Conservation (phyloP, 495 filamentous ascomycete species). For the Antarctomyces pellizariae region DNA sequence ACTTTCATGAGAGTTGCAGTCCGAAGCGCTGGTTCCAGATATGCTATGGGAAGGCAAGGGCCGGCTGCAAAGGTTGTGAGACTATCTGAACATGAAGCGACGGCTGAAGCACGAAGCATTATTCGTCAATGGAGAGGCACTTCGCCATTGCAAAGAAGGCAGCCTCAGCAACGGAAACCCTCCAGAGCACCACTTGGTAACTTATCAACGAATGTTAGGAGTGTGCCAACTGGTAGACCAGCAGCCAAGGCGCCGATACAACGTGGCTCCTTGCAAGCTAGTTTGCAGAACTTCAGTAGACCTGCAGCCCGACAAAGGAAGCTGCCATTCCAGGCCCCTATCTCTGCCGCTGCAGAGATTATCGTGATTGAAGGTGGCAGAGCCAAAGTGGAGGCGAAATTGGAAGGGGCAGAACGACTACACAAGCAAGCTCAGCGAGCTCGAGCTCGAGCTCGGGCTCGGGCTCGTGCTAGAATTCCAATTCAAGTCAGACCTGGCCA, state of each 20-base stretch:
- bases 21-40: constrained; percentile 36
- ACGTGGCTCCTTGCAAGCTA: no score
- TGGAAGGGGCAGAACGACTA: neutral
- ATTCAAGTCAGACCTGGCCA: constrained; percentile 19
- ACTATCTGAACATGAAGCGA: constrained; percentile 48
- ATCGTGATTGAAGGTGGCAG: neutral
- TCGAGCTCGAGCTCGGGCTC: neutral
- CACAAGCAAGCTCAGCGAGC: neutral
- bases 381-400: neutral
- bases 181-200: constrained; percentile 12
- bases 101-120: constrained; percentile 42
- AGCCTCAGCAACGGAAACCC: no score
- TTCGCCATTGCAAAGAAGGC: constrained; percentile 59
- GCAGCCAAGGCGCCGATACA: no score
- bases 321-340: constrained; percentile 2
- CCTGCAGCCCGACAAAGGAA: constrained; percentile 6
- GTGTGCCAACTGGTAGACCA: no score
- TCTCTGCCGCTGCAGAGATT: constrained; percentile 1
- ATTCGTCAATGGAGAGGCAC: constrained; percentile 59
- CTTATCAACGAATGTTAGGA: no score
- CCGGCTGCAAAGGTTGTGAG: constrained; percentile 53
- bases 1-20: constrained; percentile 59
- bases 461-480: no score
- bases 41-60: constrained; percentile 43
- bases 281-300: constrained; percentile 14